phyloP scores from a whole-genome alignment of 2,329 filamentous ascomycete genomes.

The Fonsecaea pedrosoi region DNA sequence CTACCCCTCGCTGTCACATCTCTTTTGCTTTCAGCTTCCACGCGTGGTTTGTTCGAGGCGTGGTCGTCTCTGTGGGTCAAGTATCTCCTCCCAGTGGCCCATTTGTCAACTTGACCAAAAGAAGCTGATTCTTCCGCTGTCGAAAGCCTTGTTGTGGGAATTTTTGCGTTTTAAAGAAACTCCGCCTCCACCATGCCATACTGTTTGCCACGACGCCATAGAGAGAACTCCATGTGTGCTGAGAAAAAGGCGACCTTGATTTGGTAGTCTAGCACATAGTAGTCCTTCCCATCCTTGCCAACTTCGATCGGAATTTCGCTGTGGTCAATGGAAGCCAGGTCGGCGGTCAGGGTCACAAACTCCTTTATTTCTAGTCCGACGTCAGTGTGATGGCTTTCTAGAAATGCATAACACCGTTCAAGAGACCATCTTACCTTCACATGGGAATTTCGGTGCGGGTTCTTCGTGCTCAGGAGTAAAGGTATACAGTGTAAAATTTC shows the following conservation, averaged over 20 bases:
- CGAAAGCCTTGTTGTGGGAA: too few relatives aligned
- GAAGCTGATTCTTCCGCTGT: too few relatives aligned
- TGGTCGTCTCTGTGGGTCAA: too few relatives aligned
- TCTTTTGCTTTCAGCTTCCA: too few relatives aligned
- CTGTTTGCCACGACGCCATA: conserved; percentile 36
- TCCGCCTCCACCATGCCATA: conserved; percentile 38
- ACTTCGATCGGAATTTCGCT: conserved; percentile 17
- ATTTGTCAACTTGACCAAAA: too few relatives aligned
- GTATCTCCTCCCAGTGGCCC: too few relatives aligned
- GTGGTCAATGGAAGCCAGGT: conserved; percentile 31
- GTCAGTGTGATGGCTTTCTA: conserved; percentile 1
- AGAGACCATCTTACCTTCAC: not conserved
- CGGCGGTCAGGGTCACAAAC: conserved; percentile 34
- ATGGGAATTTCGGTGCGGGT: not conserved
- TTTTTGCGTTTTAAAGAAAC: conserved; percentile 31
- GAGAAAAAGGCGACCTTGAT: conserved; percentile 39
- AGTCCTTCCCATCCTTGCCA: conserved; percentile 25
- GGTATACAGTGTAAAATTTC: not conserved
- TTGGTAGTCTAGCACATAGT: conserved; percentile 35
- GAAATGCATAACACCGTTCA: not conserved
- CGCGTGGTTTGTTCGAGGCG: too few relatives aligned
- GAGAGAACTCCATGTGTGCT: conserved; percentile 37
- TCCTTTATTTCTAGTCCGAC: conserved; percentile 33
- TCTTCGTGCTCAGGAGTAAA: not conserved
- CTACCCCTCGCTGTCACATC: too few relatives aligned